phyloP scores from a whole-genome alignment of 352 stramenopile species.

The Phytopythium sindhum region DNA sequence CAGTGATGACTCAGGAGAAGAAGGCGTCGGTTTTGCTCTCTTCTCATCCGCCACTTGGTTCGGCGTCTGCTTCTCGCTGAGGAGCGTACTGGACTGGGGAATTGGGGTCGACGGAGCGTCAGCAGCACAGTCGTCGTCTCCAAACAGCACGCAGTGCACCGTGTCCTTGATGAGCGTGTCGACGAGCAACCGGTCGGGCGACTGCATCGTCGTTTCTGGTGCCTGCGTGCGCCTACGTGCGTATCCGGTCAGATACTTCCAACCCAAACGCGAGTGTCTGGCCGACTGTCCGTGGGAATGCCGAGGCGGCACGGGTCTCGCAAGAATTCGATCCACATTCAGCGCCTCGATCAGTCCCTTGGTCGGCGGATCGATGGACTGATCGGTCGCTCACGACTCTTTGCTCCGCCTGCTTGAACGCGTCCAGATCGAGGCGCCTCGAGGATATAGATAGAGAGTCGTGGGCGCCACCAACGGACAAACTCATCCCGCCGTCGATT shows the following conservation, averaged over 20 bases:
- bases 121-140: conserved; percentile 1
- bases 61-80: neutral
- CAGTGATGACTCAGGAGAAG: neutral
- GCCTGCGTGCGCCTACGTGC: conserved; percentile 7
- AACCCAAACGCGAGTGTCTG: neutral
- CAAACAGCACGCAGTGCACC: conserved; percentile 42
- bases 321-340: neutral
- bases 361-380: neutral
- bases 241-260: neutral
- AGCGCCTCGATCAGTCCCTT: neutral
- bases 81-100: neutral
- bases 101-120: neutral
- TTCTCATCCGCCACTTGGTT: neutral
- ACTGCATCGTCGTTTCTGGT: conserved; percentile 4
- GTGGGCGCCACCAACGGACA: neutral
- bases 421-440: neutral
- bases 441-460: conserved; percentile 4
- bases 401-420: neutral
- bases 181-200: conserved; percentile 17
- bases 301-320: neutral
- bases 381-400: neutral
- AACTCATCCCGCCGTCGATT: neutral
- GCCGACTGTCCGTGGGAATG: neutral
- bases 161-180: conserved; percentile 41
- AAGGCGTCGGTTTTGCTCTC: neutral